These are phyloP conservation scores for Mycena alexandri DNA, from an alignment of 768 basidiomycete species.

Conservation along the genomic window DNA sequence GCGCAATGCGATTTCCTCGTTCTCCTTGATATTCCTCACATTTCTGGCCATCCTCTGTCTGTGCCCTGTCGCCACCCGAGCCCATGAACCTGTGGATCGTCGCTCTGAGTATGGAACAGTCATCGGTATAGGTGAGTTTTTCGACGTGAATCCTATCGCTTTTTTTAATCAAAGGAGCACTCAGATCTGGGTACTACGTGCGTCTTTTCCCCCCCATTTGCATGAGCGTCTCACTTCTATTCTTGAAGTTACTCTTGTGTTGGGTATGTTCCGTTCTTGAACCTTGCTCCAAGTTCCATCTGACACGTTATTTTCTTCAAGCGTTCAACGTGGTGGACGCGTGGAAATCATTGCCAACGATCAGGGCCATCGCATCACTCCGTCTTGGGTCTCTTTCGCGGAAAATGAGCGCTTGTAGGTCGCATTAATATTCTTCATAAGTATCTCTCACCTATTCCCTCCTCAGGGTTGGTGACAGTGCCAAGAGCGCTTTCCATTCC, in stretches of 20 bases:
- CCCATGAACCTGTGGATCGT: slow-evolving; percentile 58
- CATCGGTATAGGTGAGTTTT: slow-evolving; percentile 80
- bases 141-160: not conserved
- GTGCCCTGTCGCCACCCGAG: slow-evolving; percentile 69
- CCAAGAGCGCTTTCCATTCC: slow-evolving; percentile 57
- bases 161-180: slow-evolving; percentile 20
- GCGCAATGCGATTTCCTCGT: slow-evolving; percentile 68
- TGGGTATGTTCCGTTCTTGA: slow-evolving; percentile 43
- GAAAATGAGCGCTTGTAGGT: slow-evolving; percentile 67
- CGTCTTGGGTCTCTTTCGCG: slow-evolving; percentile 72
- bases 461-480: slow-evolving; percentile 55
- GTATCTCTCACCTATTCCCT: not conserved
- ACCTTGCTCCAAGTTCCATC: too few relatives aligned
- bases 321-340: slow-evolving; percentile 62
- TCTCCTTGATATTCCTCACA: slow-evolving; percentile 62
- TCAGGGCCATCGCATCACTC: slow-evolving; percentile 74
- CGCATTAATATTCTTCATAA: not conserved
- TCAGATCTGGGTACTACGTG: slow-evolving; percentile 85
- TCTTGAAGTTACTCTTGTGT: slow-evolving; percentile 77
- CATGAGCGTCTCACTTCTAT: slow-evolving; percentile 26
- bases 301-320: not conserved
- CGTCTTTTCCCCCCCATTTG: slow-evolving; percentile 33
- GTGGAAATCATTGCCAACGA: slow-evolving; percentile 71
- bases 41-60: slow-evolving; percentile 75
- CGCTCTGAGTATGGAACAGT: slow-evolving; percentile 80